A percentile compares a stretch with the other conserved stretches of the same genome.
phyloP scores from a whole-genome alignment of 2,329 filamentous ascomycete species.

The Meredithiella fracta region DNA sequence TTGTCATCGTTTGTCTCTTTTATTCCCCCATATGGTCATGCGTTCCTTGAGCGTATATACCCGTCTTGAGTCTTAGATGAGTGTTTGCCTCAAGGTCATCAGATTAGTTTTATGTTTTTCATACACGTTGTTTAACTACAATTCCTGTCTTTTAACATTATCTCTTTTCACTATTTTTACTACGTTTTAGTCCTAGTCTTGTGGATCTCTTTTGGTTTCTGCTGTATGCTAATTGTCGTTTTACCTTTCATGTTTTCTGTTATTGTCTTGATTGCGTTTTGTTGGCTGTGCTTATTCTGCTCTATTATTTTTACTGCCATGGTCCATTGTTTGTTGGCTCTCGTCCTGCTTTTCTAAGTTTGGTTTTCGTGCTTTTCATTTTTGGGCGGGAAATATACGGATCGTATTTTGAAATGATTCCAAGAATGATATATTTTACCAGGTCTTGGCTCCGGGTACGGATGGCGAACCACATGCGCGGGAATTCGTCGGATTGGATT shows the following conservation, averaged over 20 bases:
- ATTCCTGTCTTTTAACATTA: neutral
- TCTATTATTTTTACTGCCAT: neutral
- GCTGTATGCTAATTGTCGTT: no score
- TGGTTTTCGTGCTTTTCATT: neutral
- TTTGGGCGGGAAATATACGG: neutral
- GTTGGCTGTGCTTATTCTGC: neutral
- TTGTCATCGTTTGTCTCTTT: neutral
- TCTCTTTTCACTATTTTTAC: neutral
- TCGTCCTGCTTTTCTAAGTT: neutral
- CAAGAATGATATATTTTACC: neutral
- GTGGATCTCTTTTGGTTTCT: neutral
- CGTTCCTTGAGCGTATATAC: neutral
- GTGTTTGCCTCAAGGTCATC: neutral
- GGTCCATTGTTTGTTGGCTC: neutral
- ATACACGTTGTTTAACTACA: neutral
- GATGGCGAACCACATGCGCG: neutral
- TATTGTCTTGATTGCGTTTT: neutral
- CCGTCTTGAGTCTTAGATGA: neutral
- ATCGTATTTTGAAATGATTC: neutral
- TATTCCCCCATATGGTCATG: neutral
- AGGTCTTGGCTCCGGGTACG: neutral
- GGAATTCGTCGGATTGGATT: neutral
- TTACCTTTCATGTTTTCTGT: no score
- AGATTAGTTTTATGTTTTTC: neutral
- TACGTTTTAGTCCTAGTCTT: neutral